Evolutionary conservation across 139 green algal species (phyloP).

Genomic region (Chlorella sp.): DNA sequence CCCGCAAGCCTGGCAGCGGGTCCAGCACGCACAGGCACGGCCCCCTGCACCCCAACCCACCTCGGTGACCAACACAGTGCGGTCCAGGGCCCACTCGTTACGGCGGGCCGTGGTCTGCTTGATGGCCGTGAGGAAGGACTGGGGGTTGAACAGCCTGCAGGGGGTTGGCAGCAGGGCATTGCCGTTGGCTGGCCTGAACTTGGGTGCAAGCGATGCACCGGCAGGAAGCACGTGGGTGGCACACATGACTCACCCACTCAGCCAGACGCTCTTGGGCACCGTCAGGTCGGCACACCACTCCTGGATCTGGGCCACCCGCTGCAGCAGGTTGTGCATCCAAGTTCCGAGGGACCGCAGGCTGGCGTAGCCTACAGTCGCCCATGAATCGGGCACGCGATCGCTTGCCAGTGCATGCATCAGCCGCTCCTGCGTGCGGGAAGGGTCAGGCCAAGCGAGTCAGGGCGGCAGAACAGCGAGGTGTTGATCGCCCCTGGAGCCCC

Average conservation of each 20-base stretch:
- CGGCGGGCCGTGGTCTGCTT: constrained; percentile 91
- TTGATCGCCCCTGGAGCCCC: not conserved
- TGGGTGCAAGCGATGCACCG: not conserved
- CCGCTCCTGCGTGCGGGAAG: not conserved
- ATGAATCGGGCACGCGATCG: constrained; percentile 59
- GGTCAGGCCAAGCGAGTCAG: no score
- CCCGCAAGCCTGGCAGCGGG: no score
- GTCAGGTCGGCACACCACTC: constrained; percentile 87
- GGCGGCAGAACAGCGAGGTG: no score
- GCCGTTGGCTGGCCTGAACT: not conserved
- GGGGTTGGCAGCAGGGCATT: not conserved
- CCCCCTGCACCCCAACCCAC: not conserved
- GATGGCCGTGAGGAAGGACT: constrained; percentile 94
- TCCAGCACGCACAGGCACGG: no score
- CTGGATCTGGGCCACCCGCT: constrained; percentile 78
- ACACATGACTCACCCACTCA: constrained; percentile 47
- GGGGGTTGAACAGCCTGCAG: constrained; percentile 89
- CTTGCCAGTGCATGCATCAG: constrained; percentile 16
- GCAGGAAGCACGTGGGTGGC: not conserved
- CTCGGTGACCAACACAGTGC: constrained; percentile 55
- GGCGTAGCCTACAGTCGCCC: constrained; percentile 84
- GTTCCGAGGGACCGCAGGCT: constrained; percentile 75
- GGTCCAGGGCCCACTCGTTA: constrained; percentile 92
- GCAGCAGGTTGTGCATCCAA: constrained; percentile 78
- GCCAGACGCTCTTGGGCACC: constrained; percentile 85